phyloP scores from a whole-genome alignment of 495 filamentous ascomycete genomes.

The Lichina pygmaea region DNA sequence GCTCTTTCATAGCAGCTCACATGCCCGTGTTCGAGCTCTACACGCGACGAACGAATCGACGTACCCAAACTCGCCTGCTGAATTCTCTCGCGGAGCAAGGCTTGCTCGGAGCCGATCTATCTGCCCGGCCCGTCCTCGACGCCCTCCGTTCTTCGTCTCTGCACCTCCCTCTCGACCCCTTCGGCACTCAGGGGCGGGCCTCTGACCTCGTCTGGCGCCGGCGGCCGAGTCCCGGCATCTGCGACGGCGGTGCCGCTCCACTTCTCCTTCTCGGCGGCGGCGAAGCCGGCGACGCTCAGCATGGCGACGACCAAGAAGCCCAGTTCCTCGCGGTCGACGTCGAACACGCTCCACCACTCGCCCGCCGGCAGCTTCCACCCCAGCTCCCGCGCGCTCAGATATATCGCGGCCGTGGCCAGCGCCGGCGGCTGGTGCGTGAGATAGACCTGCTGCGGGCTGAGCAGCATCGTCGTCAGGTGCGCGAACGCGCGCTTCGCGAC shows the following conservation, averaged over 20 bases:
- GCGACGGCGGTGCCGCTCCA: constrained; percentile 11
- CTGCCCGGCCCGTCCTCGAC: too few species aligned
- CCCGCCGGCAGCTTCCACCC: constrained; percentile 48
- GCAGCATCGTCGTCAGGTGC: constrained; percentile 56
- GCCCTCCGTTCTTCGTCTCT: too few species aligned
- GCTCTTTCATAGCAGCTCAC: too few species aligned
- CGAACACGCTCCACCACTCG: constrained; percentile 96
- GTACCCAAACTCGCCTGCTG: too few species aligned
- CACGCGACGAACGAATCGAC: too few species aligned
- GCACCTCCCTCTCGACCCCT: too few species aligned
- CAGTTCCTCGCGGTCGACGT: constrained; percentile 86
- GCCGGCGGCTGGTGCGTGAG: constrained; percentile 72
- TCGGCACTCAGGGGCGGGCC: too few species aligned
- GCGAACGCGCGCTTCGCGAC: constrained; percentile 37
- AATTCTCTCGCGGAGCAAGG: too few species aligned
- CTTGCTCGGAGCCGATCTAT: too few species aligned
- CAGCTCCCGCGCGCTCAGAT: constrained; percentile 59
- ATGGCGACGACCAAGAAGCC: constrained; percentile 80
- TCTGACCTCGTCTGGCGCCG: too few species aligned
- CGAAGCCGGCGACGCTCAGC: constrained; percentile 53
- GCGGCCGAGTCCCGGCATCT: too few species aligned
- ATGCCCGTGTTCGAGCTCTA: too few species aligned
- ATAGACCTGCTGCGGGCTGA: constrained; percentile 75
- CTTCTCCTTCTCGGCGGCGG: constrained; percentile 20
- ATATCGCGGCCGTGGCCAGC: constrained; percentile 70